Percentiles rank a stretch among this genome's conserved stretches.
Conservation (phyloP, 2,329 filamentous ascomycete species). For the Talaromyces sp. region DNA sequence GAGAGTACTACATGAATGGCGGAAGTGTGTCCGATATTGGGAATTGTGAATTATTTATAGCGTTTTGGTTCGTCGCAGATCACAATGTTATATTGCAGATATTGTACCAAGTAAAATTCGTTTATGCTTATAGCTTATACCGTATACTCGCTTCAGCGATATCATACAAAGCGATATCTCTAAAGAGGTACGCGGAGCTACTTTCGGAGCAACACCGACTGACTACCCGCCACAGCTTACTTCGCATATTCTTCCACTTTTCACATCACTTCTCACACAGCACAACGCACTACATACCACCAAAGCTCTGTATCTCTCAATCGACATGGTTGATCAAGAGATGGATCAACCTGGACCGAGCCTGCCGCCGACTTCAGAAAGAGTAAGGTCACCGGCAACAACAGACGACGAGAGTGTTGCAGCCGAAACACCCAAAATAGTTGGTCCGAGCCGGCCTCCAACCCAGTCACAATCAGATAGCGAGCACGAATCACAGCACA, state of each 20-base stretch:
- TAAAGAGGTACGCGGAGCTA: neutral
- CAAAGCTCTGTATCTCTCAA: neutral
- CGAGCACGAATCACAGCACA: conserved; percentile 25
- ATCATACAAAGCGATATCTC: neutral
- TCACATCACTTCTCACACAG: neutral
- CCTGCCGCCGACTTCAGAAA: neutral
- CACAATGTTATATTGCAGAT: neutral
- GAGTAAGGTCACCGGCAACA: neutral
- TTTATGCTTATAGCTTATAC: neutral
- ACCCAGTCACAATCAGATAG: conserved; percentile 30
- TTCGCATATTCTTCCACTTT: neutral
- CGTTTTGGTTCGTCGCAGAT: neutral
- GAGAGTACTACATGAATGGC: neutral
- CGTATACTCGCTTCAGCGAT: neutral
- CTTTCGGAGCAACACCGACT: neutral
- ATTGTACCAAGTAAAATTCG: neutral
- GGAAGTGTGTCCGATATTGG: neutral
- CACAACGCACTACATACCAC: too few species aligned
- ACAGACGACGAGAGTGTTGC: neutral
- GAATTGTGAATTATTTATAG: neutral
- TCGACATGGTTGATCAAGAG: neutral
- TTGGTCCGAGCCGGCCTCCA: conserved; percentile 53
- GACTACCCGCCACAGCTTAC: neutral
- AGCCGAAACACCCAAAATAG: conserved; percentile 33
- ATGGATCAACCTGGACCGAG: neutral